Percentiles rank a stretch among this genome's conserved stretches.
Conservation (phyloP, 495 filamentous ascomycete species). For the Bombardia bombarda region DNA sequence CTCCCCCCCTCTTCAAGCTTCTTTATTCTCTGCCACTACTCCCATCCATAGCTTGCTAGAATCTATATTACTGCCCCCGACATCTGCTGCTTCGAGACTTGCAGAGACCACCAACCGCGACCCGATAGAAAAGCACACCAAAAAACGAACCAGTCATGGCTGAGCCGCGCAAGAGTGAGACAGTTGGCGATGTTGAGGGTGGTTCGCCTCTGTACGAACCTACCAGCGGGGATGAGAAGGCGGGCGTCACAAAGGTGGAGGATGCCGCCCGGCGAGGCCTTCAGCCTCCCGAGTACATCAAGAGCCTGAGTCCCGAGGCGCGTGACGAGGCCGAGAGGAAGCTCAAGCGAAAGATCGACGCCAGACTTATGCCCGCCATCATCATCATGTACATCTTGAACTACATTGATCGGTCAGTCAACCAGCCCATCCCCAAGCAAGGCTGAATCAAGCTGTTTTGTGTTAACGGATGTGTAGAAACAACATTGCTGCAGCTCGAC, state of each 20-base stretch:
- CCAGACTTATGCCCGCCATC: slow-evolving; percentile 50
- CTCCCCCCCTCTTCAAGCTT: too few relatives aligned
- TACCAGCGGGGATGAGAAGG: slow-evolving; percentile 13
- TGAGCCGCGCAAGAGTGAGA: too few relatives aligned
- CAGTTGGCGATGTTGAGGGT: too few relatives aligned
- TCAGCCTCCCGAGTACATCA: slow-evolving; percentile 42
- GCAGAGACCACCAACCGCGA: too few relatives aligned
- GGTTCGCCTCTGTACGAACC: too few relatives aligned
- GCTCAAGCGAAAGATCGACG: slow-evolving; percentile 57
- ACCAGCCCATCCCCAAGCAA: too few relatives aligned
- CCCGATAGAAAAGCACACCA: too few relatives aligned
- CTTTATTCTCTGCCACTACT: too few relatives aligned
- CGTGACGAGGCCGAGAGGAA: slow-evolving; percentile 37
- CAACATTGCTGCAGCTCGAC: slow-evolving; percentile 44
- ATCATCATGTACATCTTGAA: slow-evolving; percentile 62
- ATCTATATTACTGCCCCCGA: too few relatives aligned
- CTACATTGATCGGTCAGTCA: slow-evolving; percentile 58
- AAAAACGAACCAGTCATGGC: too few relatives aligned
- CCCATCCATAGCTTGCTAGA: too few relatives aligned
- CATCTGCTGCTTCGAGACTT: too few relatives aligned
- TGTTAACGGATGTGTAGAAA: slow-evolving; percentile 22
- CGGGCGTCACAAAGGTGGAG: slow-evolving; percentile 5
- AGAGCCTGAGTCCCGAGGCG: slow-evolving; percentile 37
- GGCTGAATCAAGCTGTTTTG: background rate
- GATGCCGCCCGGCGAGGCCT: slow-evolving; percentile 9